phyloP scores from a whole-genome alignment of 1,139 yeast genomes.

The Blastobotrys ciferrii region DNA sequence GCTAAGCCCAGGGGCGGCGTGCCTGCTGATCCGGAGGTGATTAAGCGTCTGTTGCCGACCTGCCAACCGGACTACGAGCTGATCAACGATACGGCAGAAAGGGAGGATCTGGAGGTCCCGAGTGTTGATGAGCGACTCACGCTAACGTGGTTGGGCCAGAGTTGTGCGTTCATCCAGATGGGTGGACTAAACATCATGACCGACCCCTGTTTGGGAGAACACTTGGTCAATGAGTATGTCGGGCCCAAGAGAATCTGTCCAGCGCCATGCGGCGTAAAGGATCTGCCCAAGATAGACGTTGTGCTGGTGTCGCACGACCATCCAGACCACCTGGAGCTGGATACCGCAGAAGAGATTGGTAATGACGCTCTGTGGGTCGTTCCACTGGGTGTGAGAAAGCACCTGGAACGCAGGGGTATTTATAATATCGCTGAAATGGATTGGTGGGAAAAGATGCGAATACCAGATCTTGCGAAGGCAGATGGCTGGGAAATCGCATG shows the following conservation, averaged over 20 bases:
- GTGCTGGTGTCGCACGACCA: constrained; percentile 89
- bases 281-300: constrained; percentile 65
- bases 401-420: constrained; percentile 56
- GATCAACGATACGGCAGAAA: constrained; percentile 26
- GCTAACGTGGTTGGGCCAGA: constrained; percentile 92
- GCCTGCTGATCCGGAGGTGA: constrained; percentile 49
- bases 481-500: constrained; percentile 77
- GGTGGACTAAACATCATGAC: constrained; percentile 73
- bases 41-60: constrained; percentile 50
- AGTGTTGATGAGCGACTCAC: constrained; percentile 49
- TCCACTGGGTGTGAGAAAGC: constrained; percentile 70
- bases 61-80: constrained; percentile 56
- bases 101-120: constrained; percentile 19
- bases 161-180: constrained; percentile 73
- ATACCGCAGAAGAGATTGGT: constrained; percentile 56
- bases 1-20: constrained; percentile 65
- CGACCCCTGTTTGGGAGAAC: constrained; percentile 79
- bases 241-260: constrained; percentile 84
- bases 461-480: constrained; percentile 38
- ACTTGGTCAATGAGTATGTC: constrained; percentile 55
- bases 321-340: constrained; percentile 85
- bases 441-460: constrained; percentile 80
- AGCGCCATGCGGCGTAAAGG: constrained; percentile 62
- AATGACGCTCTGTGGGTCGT: constrained; percentile 74
- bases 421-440: constrained; percentile 63